phyloP scores from a whole-genome alignment of 1,284 basidiomycete genomes.

The Apiotrichum sp. region DNA sequence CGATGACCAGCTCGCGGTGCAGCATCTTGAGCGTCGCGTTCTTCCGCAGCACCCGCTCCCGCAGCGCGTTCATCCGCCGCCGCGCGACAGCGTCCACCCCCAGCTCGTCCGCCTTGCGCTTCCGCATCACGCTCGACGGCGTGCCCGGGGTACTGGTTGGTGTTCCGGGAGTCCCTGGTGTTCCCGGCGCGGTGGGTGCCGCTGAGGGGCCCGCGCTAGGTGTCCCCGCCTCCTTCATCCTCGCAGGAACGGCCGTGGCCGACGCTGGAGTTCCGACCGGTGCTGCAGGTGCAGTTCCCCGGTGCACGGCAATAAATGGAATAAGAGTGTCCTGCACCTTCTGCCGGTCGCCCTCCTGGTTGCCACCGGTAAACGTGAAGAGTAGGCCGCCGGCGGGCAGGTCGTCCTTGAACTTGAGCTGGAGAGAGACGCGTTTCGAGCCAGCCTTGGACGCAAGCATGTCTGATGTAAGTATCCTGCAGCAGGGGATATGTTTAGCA shows the following conservation, averaged over 20 bases:
- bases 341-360: conserved; percentile 31
- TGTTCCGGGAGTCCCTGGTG: background rate
- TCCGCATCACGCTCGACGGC: conserved; percentile 9
- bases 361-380: conserved; percentile 39
- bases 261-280: conserved; percentile 3
- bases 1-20: conserved; percentile 78
- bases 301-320: conserved; percentile 41
- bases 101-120: conserved; percentile 15
- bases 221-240: background rate
- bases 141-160: conserved; percentile 11
- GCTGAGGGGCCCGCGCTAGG: conserved; percentile 8
- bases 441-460: conserved; percentile 45
- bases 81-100: conserved; percentile 4
- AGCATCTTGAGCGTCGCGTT: conserved; percentile 68
- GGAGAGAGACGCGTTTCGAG: conserved; percentile 33
- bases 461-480: conserved; percentile 18
- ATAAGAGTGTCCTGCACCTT: conserved; percentile 42
- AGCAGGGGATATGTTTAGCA: too few relatives aligned
- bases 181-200: conserved; percentile 7
- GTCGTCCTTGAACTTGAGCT: conserved; percentile 43
- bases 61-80: conserved; percentile 50
- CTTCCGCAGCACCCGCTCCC: conserved; percentile 67
- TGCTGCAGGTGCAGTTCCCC: conserved; percentile 7
- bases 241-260: conserved; percentile 1
- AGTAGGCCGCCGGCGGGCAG: conserved; percentile 39